Conservation (phyloP, 2,329 filamentous ascomycete genomes). For the Calycina herbarum region DNA sequence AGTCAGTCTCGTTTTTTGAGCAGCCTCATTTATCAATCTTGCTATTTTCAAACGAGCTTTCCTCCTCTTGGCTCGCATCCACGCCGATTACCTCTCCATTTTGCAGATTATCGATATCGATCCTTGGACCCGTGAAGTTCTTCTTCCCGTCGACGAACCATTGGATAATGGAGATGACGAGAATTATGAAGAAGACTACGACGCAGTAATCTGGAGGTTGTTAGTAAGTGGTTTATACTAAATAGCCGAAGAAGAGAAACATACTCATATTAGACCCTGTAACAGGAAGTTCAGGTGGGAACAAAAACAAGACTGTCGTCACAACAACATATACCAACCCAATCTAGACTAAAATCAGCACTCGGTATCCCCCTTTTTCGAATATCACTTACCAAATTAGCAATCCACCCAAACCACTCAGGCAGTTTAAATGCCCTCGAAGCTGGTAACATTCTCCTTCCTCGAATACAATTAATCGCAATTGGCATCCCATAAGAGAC, state of each 20-base stretch:
- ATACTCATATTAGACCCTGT: constrained; percentile 62
- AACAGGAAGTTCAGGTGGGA: constrained; percentile 58
- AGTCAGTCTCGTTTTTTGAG: too few relatives aligned
- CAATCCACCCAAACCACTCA: constrained; percentile 55
- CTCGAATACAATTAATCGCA: constrained; percentile 65
- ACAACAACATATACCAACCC: constrained; percentile 58
- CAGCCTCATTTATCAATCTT: background rate
- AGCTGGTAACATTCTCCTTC: constrained; percentile 64
- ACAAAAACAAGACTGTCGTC: constrained; percentile 64
- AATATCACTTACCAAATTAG: constrained; percentile 50
- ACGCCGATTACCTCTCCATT: constrained; percentile 7
- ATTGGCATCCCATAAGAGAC: constrained; percentile 74
- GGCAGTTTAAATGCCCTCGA: constrained; percentile 57
- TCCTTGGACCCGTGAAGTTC: constrained; percentile 49
- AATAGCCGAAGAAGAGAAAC: constrained; percentile 25
- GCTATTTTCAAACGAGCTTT: background rate
- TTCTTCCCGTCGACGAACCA: constrained; percentile 62
- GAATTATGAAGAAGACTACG: constrained; percentile 45
- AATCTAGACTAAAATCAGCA: constrained; percentile 32
- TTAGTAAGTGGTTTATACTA: background rate
- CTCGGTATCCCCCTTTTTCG: constrained; percentile 19
- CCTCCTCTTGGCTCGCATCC: background rate
- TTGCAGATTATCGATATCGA: constrained; percentile 42
- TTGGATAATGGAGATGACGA: constrained; percentile 46
- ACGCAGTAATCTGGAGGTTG: constrained; percentile 29